Evolutionary conservation across 257 asterid species (phyloP).

Genomic region (Lantana camara): DNA sequence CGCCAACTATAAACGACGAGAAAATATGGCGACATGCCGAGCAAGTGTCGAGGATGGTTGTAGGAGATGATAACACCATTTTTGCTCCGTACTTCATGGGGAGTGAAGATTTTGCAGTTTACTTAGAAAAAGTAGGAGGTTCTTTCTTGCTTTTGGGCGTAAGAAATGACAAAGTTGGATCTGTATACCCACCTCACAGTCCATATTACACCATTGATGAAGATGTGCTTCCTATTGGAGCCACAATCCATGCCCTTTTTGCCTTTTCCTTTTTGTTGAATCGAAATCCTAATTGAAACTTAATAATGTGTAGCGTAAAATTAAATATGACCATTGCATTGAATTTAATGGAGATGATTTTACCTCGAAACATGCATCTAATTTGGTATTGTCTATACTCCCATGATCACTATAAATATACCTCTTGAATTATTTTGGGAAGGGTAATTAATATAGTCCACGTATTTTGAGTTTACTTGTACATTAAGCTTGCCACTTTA

Average conservation of each 20-base stretch:
- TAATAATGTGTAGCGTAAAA: no score
- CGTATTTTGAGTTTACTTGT: no score
- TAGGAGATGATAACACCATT: conserved; percentile 41
- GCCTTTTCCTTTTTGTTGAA: conserved; percentile 44
- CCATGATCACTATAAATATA: no score
- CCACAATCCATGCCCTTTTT: conserved; percentile 56
- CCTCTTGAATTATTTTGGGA: no score
- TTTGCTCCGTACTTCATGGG: conserved; percentile 48
- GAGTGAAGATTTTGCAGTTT: conserved; percentile 63
- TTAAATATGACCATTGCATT: no score
- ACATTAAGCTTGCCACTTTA: no score
- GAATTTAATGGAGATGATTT: no score
- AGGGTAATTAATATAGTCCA: no score
- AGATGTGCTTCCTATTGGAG: conserved; percentile 56
- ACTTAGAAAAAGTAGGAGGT: conserved; percentile 42
- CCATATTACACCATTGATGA: conserved; percentile 57
- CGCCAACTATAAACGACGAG: conserved; percentile 51
- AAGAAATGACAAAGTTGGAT: conserved; percentile 40
- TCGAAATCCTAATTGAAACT: conserved; percentile 7
- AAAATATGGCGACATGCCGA: conserved; percentile 35
- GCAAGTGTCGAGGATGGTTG: conserved; percentile 36
- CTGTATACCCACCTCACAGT: conserved; percentile 49
- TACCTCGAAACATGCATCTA: no score
- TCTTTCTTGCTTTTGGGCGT: conserved; percentile 42
- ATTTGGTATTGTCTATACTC: no score